These are phyloP conservation scores for Musa acuminata DNA, from an alignment of 176 grass and related monocot genomes.

Conservation along the genomic window DNA sequence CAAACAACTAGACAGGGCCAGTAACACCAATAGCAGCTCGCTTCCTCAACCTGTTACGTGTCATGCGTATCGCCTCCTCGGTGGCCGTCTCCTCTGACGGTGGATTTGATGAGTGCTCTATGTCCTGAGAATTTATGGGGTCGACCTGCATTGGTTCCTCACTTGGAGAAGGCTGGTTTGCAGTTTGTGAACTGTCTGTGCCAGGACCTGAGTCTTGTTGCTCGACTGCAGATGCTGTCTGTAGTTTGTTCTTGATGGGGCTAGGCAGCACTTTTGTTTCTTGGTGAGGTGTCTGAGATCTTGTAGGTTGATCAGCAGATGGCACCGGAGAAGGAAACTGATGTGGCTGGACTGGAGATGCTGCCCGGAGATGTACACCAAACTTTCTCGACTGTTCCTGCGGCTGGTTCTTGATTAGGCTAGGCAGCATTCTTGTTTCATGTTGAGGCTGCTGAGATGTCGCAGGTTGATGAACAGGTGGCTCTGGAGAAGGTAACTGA, in stretches of 20 bases:
- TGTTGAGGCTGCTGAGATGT: not conserved
- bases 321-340: not conserved
- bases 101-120: not conserved
- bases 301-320: not conserved
- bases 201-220: not conserved
- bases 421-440: not conserved
- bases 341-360: not conserved
- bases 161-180: not conserved
- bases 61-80: not conserved
- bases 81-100: not conserved
- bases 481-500: not conserved
- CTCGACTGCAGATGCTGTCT: not conserved
- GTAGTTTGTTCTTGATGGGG: too few relatives aligned
- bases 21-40: not conserved
- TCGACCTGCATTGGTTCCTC: not conserved
- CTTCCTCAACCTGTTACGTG: not conserved
- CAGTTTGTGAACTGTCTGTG: not conserved
- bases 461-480: not conserved
- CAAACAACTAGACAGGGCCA: not conserved
- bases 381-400: not conserved
- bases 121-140: not conserved
- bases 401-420: not conserved
- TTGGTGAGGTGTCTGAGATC: not conserved
- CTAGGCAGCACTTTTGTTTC: not conserved
- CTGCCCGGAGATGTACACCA: not conserved